phyloP scores from a whole-genome alignment of 1,284 basidiomycete species.

The Irpex sp. region DNA sequence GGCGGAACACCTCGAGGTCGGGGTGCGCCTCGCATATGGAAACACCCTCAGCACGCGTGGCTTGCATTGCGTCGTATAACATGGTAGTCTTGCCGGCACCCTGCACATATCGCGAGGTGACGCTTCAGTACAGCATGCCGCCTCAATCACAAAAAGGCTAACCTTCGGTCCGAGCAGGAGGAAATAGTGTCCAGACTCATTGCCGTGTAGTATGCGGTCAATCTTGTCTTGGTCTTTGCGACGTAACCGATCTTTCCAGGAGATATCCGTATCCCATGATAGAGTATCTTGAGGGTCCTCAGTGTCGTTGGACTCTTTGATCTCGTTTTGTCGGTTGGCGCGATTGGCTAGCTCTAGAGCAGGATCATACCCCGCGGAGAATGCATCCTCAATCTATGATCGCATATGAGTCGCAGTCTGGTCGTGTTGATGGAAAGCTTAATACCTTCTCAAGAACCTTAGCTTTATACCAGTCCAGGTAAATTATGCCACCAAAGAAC shows the following conservation, averaged over 20 bases:
- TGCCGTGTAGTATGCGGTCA: slow-evolving; percentile 73
- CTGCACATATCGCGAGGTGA: slow-evolving; percentile 21
- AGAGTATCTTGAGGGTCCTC: slow-evolving; percentile 32
- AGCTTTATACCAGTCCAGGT: slow-evolving; percentile 77
- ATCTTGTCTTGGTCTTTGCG: slow-evolving; percentile 74
- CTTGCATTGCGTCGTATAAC: slow-evolving; percentile 78
- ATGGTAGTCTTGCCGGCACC: slow-evolving; percentile 74
- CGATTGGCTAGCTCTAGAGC: slow-evolving; percentile 67
- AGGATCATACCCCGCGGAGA: slow-evolving; percentile 68
- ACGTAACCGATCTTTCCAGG: slow-evolving; percentile 59
- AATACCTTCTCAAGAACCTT: slow-evolving; percentile 73
- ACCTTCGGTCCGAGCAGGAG: slow-evolving; percentile 77
- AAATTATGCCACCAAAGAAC: slow-evolving; percentile 68
- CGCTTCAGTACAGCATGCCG: background rate
- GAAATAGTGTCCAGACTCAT: slow-evolving; percentile 71
- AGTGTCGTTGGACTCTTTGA: slow-evolving; percentile 12
- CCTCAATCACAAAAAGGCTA: background rate
- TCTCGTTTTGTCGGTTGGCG: background rate
- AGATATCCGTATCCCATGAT: slow-evolving; percentile 34
- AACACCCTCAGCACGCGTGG: slow-evolving; percentile 68
- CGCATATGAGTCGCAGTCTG: slow-evolving; percentile 10
- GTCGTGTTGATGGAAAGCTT: background rate
- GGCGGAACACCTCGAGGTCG: slow-evolving; percentile 73
- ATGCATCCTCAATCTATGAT: slow-evolving; percentile 59
- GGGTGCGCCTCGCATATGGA: slow-evolving; percentile 55